A percentile compares a stretch with the other conserved stretches of the same genome.
phyloP scores from a whole-genome alignment of 768 basidiomycete genomes.

The Paxillus ammoniavirescens region DNA sequence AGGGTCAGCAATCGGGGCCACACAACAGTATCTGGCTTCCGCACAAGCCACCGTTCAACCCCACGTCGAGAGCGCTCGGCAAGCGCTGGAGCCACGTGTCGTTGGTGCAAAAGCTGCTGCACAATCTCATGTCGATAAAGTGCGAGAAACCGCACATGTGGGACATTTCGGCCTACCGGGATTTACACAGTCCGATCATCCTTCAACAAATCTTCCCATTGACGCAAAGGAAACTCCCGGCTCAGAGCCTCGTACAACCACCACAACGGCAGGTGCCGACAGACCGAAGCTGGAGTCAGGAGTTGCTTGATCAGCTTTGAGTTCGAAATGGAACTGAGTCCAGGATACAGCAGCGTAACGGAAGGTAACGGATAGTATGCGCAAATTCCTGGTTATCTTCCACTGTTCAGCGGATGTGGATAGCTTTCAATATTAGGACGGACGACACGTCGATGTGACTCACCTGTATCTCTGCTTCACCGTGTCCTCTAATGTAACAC shows the following conservation, averaged over 20 bases:
- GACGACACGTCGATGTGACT: too few relatives aligned
- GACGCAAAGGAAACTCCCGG: conserved; percentile 32
- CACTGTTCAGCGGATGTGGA: too few relatives aligned
- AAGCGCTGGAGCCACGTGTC: conserved; percentile 30
- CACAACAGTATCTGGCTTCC: conserved; percentile 29
- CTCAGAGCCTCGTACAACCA: conserved; percentile 25
- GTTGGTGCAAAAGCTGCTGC: conserved; percentile 21
- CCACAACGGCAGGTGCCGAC: not conserved
- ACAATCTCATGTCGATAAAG: conserved; percentile 32
- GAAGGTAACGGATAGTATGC: not conserved
- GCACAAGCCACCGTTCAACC: conserved; percentile 22
- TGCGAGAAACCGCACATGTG: conserved; percentile 18
- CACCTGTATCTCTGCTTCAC: too few relatives aligned
- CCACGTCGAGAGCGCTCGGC: conserved; percentile 24
- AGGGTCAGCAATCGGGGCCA: conserved; percentile 27
- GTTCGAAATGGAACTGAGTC: not conserved
- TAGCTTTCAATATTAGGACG: too few relatives aligned
- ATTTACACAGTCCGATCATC: conserved; percentile 8
- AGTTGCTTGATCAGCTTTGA: not conserved
- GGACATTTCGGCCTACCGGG: conserved; percentile 12
- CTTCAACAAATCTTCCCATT: conserved; percentile 38
- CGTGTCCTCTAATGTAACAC: too few relatives aligned
- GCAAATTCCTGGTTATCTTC: too few relatives aligned
- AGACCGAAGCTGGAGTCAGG: conserved; percentile 2
- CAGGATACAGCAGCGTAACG: not conserved